A percentile compares a stretch with the other conserved stretches of the same genome.
Conservation (phyloP, 257 asterid genomes). For the Forsythia viridissima region DNA sequence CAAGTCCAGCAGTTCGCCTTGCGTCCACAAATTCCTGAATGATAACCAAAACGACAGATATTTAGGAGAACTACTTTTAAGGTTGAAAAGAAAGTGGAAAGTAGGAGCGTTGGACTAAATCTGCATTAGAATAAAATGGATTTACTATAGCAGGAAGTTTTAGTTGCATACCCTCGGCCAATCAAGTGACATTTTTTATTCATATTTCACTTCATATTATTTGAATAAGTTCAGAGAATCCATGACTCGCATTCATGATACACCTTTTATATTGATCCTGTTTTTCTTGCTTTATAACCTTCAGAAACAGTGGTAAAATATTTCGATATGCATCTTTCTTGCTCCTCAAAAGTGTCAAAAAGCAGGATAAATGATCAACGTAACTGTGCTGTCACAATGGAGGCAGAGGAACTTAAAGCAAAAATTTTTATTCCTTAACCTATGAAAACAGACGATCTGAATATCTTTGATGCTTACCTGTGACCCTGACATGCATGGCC, state of each 20-base stretch:
- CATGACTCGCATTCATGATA: neutral
- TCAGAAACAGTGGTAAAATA: neutral
- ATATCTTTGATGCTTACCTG: conserved; percentile 13
- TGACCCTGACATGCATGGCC: conserved; percentile 1
- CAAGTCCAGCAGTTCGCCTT: conserved; percentile 81
- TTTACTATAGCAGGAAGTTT: neutral
- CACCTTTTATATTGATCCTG: neutral
- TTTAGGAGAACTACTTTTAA: conserved; percentile 3
- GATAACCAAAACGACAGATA: conserved; percentile 16
- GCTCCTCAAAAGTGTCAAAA: conserved; percentile 10
- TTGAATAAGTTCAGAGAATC: neutral
- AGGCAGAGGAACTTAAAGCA: neutral
- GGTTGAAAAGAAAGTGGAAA: neutral
- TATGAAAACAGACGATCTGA: neutral
- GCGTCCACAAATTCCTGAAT: conserved; percentile 96
- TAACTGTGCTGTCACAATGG: neutral
- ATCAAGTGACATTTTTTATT: neutral
- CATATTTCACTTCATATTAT: neutral
- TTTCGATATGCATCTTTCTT: neutral
- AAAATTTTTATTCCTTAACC: too few relatives aligned
- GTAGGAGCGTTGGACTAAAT: neutral
- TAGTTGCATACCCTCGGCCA: neutral
- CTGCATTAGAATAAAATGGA: neutral
- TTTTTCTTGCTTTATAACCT: neutral
- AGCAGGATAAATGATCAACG: neutral